Evolutionary conservation across 208 protist genomes (phyloP), one percentile per base, ranked within the genome.

Genomic region (Phytomonas serpens): DNA sequence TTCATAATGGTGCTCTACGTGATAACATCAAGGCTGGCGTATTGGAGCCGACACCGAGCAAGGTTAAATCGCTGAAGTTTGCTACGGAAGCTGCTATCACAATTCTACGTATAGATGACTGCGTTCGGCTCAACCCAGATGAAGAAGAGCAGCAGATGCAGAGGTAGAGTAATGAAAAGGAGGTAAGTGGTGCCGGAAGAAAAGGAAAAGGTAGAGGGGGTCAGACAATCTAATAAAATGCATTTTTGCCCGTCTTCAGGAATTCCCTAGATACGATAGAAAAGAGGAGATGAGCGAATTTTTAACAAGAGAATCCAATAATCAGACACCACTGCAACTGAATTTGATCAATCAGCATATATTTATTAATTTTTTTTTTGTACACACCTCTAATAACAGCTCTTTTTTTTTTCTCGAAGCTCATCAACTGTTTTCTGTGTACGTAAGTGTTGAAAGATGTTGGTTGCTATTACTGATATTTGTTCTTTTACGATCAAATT

Each of bases 61-160:
- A 99, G 82, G 80, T 99, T 33, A 99, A 99, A 86, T 97, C 90
- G 61, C 89, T 99, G 52, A 92, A 99, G 84, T 99, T 99, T 79
- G 99, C 99, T 63, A 99, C 98, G 13, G 99, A 99, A 93, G 99
- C 99, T 1, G 98, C 99, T 64, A 98, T 99, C 76, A 99, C 99
- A 16, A 98, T 99, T 72, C 87, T 99, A 23, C 93, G 99, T 75
- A 99, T 99, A 67, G 99, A 99, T 85, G 99, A 99, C 81, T 89
- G 98, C 71, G 99, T 99, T 74, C 98, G 97, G 68, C 85, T 99
- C 23, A 94, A 96, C 77, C 94, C 97, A 0, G 87, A 93, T 36
- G 88, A 95, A 72, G 88, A 93, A 52, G 71, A 84, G 36, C 65
- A 77, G 40, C 69, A 78, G 71, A 63, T 63, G 61, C 31, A 64